A percentile compares a stretch with the other conserved stretches of the same genome.
phyloP scores from a whole-genome alignment of 192 early-diverging fungal species.

The Globomyces pollinis-pini region DNA sequence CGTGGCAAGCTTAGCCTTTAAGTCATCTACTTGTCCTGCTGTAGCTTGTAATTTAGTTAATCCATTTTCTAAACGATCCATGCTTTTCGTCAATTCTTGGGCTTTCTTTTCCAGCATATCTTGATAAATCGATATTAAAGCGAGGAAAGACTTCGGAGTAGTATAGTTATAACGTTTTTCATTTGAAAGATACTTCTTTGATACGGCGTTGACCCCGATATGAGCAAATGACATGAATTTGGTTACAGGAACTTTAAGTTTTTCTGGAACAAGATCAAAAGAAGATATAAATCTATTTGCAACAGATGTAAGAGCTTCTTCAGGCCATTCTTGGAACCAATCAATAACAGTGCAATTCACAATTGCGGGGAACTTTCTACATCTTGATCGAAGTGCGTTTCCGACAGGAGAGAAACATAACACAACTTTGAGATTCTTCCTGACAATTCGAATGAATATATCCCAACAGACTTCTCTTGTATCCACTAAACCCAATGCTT shows the following conservation, averaged over 20 bases:
- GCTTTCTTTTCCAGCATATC: constrained; percentile 59
- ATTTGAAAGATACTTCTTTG: constrained; percentile 54
- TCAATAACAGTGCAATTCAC: constrained; percentile 54
- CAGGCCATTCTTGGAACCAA: constrained; percentile 59
- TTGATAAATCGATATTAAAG: constrained; percentile 50
- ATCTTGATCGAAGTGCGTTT: constrained; percentile 48
- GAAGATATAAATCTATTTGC: constrained; percentile 50
- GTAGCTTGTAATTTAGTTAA: constrained; percentile 57
- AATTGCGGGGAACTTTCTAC: constrained; percentile 58
- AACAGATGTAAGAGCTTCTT: constrained; percentile 55
- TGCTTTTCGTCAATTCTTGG: constrained; percentile 47
- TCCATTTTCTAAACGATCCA: constrained; percentile 63
- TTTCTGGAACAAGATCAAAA: constrained; percentile 46
- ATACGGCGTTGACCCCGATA: constrained; percentile 48
- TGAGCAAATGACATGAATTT: constrained; percentile 60
- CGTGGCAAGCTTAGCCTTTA: constrained; percentile 55
- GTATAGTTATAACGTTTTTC: constrained; percentile 63
- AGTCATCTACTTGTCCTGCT: constrained; percentile 54
- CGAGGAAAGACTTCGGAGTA: constrained; percentile 60
- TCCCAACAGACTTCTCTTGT: constrained; percentile 61
- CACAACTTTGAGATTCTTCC: constrained; percentile 54
- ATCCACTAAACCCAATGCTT: constrained; percentile 50
- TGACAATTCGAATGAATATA: constrained; percentile 48
- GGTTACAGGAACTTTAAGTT: constrained; percentile 45
- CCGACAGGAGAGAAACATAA: constrained; percentile 62